Percentiles rank a stretch among this genome's conserved stretches.
Conservation (phyloP, 495 filamentous ascomycete genomes). For the Cryomyces antarcticus region DNA sequence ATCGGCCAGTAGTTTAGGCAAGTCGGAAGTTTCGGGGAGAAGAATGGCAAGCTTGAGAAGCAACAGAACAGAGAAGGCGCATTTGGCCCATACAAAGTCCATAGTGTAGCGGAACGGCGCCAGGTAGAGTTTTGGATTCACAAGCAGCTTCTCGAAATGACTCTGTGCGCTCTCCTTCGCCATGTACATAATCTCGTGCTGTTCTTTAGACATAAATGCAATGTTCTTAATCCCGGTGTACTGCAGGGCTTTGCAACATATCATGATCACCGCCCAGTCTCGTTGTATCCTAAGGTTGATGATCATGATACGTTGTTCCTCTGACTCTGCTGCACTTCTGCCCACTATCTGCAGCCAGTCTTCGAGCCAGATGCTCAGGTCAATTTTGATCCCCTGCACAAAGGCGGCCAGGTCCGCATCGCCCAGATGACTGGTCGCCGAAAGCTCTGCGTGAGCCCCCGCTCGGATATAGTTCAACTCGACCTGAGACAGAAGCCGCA, state of each 20-base stretch:
- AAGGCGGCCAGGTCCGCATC: slow-evolving; percentile 17
- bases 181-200: slow-evolving; percentile 24
- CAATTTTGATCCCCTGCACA: not conserved
- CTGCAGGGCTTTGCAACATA: slow-evolving; percentile 6
- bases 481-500: slow-evolving; percentile 31
- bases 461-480: slow-evolving; percentile 23
- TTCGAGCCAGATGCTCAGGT: slow-evolving; percentile 6
- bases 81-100: slow-evolving; percentile 37
- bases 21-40: slow-evolving; percentile 20
- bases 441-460: slow-evolving; percentile 3
- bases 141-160: slow-evolving; percentile 21
- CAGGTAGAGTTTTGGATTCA: slow-evolving; percentile 21
- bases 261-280: slow-evolving; percentile 8
- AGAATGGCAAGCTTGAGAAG: slow-evolving; percentile 30
- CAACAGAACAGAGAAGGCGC: slow-evolving; percentile 30
- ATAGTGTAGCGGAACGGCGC: slow-evolving; percentile 29
- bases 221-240: slow-evolving; percentile 9
- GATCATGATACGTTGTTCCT: slow-evolving; percentile 1
- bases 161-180: slow-evolving; percentile 29
- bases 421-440: not conserved
- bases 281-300: slow-evolving; percentile 9
- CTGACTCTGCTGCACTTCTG: not conserved
- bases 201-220: slow-evolving; percentile 24
- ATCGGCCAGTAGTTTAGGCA: slow-evolving; percentile 23
- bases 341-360: slow-evolving; percentile 5